Base-by-base conservation (phyloP, 805 yeast species). In the Saturnispora zaruensis region DNA sequence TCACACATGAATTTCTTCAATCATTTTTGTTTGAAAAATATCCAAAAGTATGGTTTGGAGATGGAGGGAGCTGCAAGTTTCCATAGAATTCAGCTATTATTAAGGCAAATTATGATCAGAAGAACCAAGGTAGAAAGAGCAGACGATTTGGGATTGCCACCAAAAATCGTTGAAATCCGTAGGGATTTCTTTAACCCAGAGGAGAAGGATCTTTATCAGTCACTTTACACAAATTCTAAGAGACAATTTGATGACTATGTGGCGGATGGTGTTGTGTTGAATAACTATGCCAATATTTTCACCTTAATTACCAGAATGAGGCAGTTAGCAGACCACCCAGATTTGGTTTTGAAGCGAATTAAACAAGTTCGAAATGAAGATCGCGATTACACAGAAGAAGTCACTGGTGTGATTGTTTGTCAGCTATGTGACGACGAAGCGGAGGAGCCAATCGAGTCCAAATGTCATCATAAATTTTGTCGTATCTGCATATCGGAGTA, bases 281-380 rank as follows among this genome's bases (percentile, higher is more conserved):
- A 93, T 68, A 93, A 93, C 65, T 93, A 93, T 68, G 99, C 99
- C 43, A 93, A 93, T 61, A 93, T 93, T 60, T 93, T 93, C 69
- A 90, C 98, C 0, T 74, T 93, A 50, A 90, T 93, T 60, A 93
- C 99, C 0, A 74, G 99, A 59, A 95, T 93, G 99, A 79, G 99
- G 59, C 99, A 93, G 67, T 72, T 93, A 58, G 98, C 99, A 0
- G 99, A 93, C 65, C 99, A 93, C 66, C 99, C 99, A 0, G 99
- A 93, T 68, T 71, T 93, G 54, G 97, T 93, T 1, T 71, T 93
- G 62, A 81, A 89, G 57, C 73, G 90, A 47, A 75, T 65, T 54
- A 64, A 82, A 28, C 20, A 28, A 14, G 50, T 46, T 4, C 77
- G 77, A 3, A 60, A 68, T 9, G 40, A 52, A 20, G 40, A 50